A percentile compares a stretch with the other conserved stretches of the same genome.
phyloP scores from a whole-genome alignment of 371 early-diverging fungal genomes.

The Mortierella sp. region DNA sequence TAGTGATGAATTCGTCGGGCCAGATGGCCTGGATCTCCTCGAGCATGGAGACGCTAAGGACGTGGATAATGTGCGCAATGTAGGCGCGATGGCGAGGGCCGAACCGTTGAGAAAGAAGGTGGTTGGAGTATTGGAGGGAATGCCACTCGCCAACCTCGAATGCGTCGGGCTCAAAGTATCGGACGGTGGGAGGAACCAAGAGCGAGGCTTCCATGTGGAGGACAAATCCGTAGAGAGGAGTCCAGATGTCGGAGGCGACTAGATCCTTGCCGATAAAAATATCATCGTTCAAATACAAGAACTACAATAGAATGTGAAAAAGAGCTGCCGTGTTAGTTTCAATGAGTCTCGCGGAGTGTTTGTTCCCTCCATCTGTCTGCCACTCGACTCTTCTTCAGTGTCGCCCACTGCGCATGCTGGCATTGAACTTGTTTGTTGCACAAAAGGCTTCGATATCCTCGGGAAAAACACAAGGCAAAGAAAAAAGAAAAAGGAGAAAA shows the following conservation, averaged over 20 bases:
- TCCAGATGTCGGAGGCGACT: slow-evolving; percentile 49
- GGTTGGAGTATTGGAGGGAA: slow-evolving; percentile 54
- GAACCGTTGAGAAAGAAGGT: slow-evolving; percentile 52
- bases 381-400: background rate
- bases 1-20: slow-evolving; percentile 37
- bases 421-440: background rate
- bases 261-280: slow-evolving; percentile 43
- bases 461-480: background rate
- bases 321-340: background rate
- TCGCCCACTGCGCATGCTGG: background rate
- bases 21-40: slow-evolving; percentile 43
- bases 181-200: slow-evolving; percentile 35
- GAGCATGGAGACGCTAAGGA: slow-evolving; percentile 50
- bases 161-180: slow-evolving; percentile 22
- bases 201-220: slow-evolving; percentile 53
- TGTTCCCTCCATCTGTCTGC: background rate
- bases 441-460: background rate
- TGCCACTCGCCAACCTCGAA: slow-evolving; percentile 53
- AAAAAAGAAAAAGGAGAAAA: background rate
- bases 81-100: slow-evolving; percentile 53
- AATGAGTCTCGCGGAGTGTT: background rate
- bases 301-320: slow-evolving; percentile 15
- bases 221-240: slow-evolving; percentile 56
- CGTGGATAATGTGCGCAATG: slow-evolving; percentile 51
- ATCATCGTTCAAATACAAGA: slow-evolving; percentile 60